These are phyloP conservation scores for Prunus fruticosa DNA, from an alignment of 306 rosid species.

Conservation along the genomic window DNA sequence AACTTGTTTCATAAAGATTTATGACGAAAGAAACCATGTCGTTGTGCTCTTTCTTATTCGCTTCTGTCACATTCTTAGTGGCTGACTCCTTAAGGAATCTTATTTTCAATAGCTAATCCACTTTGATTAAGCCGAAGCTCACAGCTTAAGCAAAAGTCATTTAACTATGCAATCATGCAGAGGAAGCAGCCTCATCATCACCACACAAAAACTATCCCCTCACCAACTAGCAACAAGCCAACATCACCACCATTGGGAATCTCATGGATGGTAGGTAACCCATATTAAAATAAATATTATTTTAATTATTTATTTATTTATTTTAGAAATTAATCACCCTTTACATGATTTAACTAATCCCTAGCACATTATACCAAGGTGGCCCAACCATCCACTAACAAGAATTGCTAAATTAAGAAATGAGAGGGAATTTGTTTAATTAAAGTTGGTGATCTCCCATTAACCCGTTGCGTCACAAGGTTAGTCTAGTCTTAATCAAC, in stretches of 20 bases:
- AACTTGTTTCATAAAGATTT: constrained; percentile 18
- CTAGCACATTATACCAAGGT: not conserved
- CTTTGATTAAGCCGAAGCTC: constrained; percentile 2
- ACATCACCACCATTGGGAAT: constrained; percentile 8
- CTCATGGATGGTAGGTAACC: constrained; percentile 35
- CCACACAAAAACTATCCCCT: constrained; percentile 2
- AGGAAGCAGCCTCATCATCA: not conserved
- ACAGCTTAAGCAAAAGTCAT: constrained; percentile 1
- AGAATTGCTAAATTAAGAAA: not conserved
- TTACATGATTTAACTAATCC: constrained; percentile 17
- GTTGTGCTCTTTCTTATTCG: constrained; percentile 12
- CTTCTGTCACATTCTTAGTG: constrained; percentile 27
- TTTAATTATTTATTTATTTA: not conserved
- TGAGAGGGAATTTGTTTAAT: constrained; percentile 11
- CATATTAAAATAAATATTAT: not conserved
- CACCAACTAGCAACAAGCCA: constrained; percentile 12
- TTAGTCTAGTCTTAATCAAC: constrained; percentile 42
- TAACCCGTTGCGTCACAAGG: constrained; percentile 25
- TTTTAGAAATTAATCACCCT: constrained; percentile 2
- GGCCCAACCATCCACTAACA: constrained; percentile 25
- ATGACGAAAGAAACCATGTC: constrained; percentile 11
- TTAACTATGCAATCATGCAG: constrained; percentile 35
- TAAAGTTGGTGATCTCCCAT: constrained; percentile 22
- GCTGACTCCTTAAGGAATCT: constrained; percentile 29
- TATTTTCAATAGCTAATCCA: constrained; percentile 18